Evolutionary conservation across 352 stramenopile genomes (phyloP).

Genomic region (Phytophthora pluvialis): DNA sequence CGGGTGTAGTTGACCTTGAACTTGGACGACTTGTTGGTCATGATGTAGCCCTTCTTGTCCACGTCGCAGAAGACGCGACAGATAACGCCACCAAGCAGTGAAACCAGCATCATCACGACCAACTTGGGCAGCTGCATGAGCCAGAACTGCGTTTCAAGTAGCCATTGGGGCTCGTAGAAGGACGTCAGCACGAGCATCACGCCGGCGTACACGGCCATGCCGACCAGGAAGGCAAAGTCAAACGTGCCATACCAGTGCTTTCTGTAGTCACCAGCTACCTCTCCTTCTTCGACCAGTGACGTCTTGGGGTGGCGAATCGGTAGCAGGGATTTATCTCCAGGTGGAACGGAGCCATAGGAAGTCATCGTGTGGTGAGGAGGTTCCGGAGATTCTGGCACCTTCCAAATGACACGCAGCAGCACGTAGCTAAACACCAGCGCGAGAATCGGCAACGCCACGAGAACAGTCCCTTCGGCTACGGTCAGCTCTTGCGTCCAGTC

Average conservation of each 20-base stretch:
- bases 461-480: conserved; percentile 18
- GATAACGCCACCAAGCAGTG: conserved; percentile 71
- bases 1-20: conserved; percentile 92
- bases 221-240: conserved; percentile 63
- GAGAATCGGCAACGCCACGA: conserved; percentile 52
- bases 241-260: conserved; percentile 56
- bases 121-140: conserved; percentile 69
- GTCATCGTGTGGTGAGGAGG: conserved; percentile 41
- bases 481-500: conserved; percentile 38
- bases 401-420: conserved; percentile 70
- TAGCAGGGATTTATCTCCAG: conserved; percentile 42
- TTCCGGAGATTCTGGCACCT: conserved; percentile 41
- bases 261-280: conserved; percentile 65
- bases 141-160: conserved; percentile 58
- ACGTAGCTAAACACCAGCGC: conserved; percentile 65
- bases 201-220: conserved; percentile 54
- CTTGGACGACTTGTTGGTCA: conserved; percentile 82
- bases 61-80: conserved; percentile 82
- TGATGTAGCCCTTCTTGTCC: conserved; percentile 84
- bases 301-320: conserved; percentile 46
- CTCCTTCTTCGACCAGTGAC: conserved; percentile 65
- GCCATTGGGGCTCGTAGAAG: conserved; percentile 59
- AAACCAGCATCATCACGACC: conserved; percentile 73
- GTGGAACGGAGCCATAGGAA: conserved; percentile 41
- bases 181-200: conserved; percentile 63